Base-by-base conservation (phyloP, 306 rosid species). In the Medicago lupulina region DNA sequence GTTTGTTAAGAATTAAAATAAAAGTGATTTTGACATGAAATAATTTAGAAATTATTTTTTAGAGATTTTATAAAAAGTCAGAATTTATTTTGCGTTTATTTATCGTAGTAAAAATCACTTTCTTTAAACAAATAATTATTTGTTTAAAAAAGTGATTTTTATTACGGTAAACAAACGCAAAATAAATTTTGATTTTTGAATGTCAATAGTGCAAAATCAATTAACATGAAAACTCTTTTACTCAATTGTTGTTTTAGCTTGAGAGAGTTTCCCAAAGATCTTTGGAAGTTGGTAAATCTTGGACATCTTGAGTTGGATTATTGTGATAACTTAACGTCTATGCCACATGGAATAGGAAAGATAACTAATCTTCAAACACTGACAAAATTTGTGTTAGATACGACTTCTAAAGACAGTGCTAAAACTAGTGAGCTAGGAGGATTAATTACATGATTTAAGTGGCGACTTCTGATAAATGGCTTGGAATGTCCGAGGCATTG, bases 331-430 rank as follows among this genome's bases (percentile, higher is more conserved):
- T n/a, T 21, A 8, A 9, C 41, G 65, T 23, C 1, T 21, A 36
- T 67, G 67, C 74, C 66, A 21, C 6, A 6, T 65, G 44, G 80
- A 0, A 19, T 66, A 38, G 74, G 67, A 2, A 21, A 39, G 9
- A 19, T 66, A 19, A 53, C 74, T 23, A 61, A 34, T 53, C 80
- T 76, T 66, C 74, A 76, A 21, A 66, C 77, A 14, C 6, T 76
- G 2, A 5, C 74, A 39, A 0, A 10, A 0, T 76, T 67, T 64
- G 44, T 65, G 0, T 3, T 76, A 9, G 19, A 43, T 57, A 39
- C 16, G 0, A 19, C 51, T 18, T 76, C 39, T 4, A 76, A 4
- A 16, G 14, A 51, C 1, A 13, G 43, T 21, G 57, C 57, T 39
- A 6, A 28, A 28, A 3, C 67, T 10, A 16, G 18, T 1, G 80